Conservation (phyloP, 306 rosid species). For the Elaeagnus macrophylla region DNA sequence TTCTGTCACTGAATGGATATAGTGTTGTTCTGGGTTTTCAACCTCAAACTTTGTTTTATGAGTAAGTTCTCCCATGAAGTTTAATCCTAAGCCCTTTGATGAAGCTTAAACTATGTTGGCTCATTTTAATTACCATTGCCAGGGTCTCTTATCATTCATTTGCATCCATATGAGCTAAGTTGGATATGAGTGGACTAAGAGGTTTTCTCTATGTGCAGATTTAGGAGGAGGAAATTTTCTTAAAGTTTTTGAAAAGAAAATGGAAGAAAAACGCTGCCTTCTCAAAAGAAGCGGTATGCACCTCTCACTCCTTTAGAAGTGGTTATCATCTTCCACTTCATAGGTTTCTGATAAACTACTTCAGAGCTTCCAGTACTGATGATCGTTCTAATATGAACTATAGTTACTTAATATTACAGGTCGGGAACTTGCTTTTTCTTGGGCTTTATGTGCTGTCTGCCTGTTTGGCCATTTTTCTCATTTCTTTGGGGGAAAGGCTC, state of each 20-base stretch:
- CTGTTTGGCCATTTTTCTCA: slow-evolving; percentile 87
- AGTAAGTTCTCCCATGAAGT: background rate
- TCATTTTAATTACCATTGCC: background rate
- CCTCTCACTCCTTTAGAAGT: slow-evolving; percentile 13
- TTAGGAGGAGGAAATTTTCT: slow-evolving; percentile 60
- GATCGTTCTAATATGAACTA: slow-evolving; percentile 9
- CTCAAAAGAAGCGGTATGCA: slow-evolving; percentile 76
- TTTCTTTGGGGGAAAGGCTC: slow-evolving; percentile 71
- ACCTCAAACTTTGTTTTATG: background rate
- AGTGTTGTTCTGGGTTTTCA: too few relatives aligned
- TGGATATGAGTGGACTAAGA: slow-evolving; percentile 31
- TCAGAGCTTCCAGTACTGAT: slow-evolving; percentile 12
- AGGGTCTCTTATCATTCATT: background rate
- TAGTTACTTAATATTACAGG: slow-evolving; percentile 39
- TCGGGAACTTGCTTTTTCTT: slow-evolving; percentile 79
- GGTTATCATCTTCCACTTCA: slow-evolving; percentile 21
- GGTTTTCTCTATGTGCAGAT: slow-evolving; percentile 53
- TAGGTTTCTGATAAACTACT: slow-evolving; percentile 7
- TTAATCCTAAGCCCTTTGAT: slow-evolving; percentile 17
- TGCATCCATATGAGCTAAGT: slow-evolving; percentile 13
- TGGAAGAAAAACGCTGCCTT: slow-evolving; percentile 70
- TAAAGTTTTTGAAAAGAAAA: slow-evolving; percentile 71
- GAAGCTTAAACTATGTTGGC: slow-evolving; percentile 5
- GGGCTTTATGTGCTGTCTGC: slow-evolving; percentile 95
- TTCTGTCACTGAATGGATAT: too few relatives aligned